Conservation (phyloP, 1,139 yeast species). For the Candida dubliniensis region DNA sequence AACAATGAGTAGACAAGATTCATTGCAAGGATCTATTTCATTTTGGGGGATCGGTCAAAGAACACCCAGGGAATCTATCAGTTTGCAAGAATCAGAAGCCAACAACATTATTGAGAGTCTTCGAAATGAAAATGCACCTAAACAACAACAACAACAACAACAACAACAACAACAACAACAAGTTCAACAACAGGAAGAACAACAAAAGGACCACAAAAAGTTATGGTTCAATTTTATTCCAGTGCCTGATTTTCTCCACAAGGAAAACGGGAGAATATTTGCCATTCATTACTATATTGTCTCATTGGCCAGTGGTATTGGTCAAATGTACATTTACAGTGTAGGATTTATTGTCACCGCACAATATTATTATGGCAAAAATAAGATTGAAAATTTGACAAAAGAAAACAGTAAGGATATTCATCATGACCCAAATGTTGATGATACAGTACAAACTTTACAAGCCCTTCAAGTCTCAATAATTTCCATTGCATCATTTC, state of each 20-base stretch:
- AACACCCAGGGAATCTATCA: slow-evolving; percentile 27
- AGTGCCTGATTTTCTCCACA: slow-evolving; percentile 1
- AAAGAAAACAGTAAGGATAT: slow-evolving; percentile 7
- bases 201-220: not conserved
- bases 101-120: slow-evolving; percentile 4
- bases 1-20: slow-evolving; percentile 14
- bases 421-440: slow-evolving; percentile 16
- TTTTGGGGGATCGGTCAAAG: slow-evolving; percentile 35
- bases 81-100: slow-evolving; percentile 13
- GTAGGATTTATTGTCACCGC: slow-evolving; percentile 48
- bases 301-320: slow-evolving; percentile 37
- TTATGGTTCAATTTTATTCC: slow-evolving; percentile 1
- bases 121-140: slow-evolving; percentile 1
- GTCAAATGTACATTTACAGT: slow-evolving; percentile 46
- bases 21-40: slow-evolving; percentile 36
- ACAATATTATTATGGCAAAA: slow-evolving; percentile 28
- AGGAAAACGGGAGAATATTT: slow-evolving; percentile 22
- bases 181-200: not conserved
- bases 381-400: not conserved
- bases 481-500: slow-evolving; percentile 42
- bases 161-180: not conserved
- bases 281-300: slow-evolving; percentile 37
- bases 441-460: slow-evolving; percentile 27
- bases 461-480: slow-evolving; percentile 49
- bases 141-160: not conserved